Evolutionary conservation across 768 basidiomycete genomes (phyloP).

Genomic region (Xanthoconium stramineum): DNA sequence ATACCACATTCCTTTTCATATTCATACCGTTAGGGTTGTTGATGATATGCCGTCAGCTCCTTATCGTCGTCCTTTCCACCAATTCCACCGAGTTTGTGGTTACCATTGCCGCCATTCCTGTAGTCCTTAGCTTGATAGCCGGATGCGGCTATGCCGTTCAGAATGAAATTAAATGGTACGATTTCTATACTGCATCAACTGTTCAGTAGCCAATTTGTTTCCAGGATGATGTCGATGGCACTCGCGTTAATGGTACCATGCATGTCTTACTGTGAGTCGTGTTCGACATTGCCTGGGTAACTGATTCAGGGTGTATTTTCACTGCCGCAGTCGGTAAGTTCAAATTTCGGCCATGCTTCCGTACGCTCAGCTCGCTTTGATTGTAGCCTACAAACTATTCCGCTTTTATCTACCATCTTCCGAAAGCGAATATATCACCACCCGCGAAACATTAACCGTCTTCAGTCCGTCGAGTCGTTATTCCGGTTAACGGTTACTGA

Average conservation of each 20-base stretch:
- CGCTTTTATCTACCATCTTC: constrained; percentile 73
- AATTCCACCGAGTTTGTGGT: constrained; percentile 76
- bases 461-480: constrained; percentile 56
- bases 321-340: constrained; percentile 28
- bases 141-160: constrained; percentile 69
- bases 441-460: constrained; percentile 74
- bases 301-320: constrained; percentile 2
- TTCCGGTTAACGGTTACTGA: not conserved
- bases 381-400: constrained; percentile 74
- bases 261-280: constrained; percentile 63
- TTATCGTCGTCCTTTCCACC: constrained; percentile 67
- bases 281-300: not conserved
- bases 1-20: not conserved
- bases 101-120: constrained; percentile 79
- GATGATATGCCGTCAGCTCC: constrained; percentile 46
- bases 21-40: not conserved
- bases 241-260: constrained; percentile 78
- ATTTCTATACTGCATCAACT: not conserved
- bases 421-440: constrained; percentile 55
- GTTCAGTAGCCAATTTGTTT: not conserved
- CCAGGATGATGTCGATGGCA: constrained; percentile 65
- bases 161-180: constrained; percentile 76
- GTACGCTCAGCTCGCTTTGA: not conserved
- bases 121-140: constrained; percentile 65
- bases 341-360: not conserved